Evolutionary conservation across 148 eudicot species (phyloP), one percentile per base, ranked within the genome.

Genomic region (Cornus florida): DNA sequence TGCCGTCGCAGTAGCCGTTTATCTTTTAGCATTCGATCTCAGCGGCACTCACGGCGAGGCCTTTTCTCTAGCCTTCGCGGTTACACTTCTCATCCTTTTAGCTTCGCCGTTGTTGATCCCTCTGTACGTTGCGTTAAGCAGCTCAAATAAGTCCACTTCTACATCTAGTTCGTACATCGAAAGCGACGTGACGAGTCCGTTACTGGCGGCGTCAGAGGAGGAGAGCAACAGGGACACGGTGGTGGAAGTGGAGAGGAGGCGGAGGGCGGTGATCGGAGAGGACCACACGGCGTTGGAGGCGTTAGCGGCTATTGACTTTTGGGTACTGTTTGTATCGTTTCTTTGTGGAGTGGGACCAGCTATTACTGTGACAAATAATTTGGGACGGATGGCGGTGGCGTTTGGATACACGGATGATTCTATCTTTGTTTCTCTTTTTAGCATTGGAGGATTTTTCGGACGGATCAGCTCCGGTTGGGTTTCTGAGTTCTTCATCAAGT

Each of bases 261-360:
- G 28, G 38, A 35, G 38, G 73, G 95, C 97, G 20, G 80, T 80
- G 11, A 85, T 96, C 0, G 99, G 99, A 35, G 99, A 96, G 77
- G 99, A 96, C 13, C 99, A 96, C 82, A 96, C 99, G 1, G 86
- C 92, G 12, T 3, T 87, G 3, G 91, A 96, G 93, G 92, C 90
- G 5, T 69, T 93, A 1, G 86, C 38, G 84, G 92, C 97, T 0
- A 60, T 91, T 31, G 99, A 96, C 78, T 96, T 96, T 62, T 96
- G 99, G 99, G 84, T 96, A 22, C 81, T 96, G 89, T 93, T 96
- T 38, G 80, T 77, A 39, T 93, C 98, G 20, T 96, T 93, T 77
- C 79, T 96, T 66, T 96, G 98, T 28, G 99, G 99, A 32, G 98
- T 96, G 11, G 99, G 99, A 22, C 87, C 98, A 22, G 99, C 97